A percentile compares a stretch with the other conserved stretches of the same genome.
Evolutionary conservation across 2,329 filamentous ascomycete genomes (phyloP).

Genomic region (Penicillium sp.): DNA sequence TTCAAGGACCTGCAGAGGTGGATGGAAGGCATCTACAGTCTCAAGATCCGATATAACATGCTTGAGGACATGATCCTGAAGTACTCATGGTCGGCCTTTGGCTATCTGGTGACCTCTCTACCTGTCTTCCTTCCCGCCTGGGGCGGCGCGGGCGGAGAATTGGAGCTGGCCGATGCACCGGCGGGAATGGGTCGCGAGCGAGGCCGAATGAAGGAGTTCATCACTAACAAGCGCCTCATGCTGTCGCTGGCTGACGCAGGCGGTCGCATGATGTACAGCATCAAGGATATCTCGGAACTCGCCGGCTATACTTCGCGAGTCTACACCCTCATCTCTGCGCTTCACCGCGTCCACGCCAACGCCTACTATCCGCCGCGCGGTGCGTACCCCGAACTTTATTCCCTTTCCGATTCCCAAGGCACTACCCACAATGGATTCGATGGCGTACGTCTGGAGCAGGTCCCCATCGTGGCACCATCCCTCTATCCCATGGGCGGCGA

Average conservation of each 20-base stretch:
- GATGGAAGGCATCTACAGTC: conserved; percentile 98
- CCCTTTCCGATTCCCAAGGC: conserved; percentile 84
- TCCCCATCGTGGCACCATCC: conserved; percentile 84
- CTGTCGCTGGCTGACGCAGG: conserved; percentile 93
- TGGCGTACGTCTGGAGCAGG: conserved; percentile 86
- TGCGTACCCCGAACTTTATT: conserved; percentile 74
- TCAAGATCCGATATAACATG: conserved; percentile 98
- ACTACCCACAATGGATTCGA: conserved; percentile 94
- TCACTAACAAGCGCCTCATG: conserved; percentile 98
- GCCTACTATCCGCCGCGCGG: conserved; percentile 72
- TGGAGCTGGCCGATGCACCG: conserved; percentile 57
- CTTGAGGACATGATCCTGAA: conserved; percentile 97
- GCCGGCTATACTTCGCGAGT: conserved; percentile 95
- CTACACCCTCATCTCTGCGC: conserved; percentile 89
- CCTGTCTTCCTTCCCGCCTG: conserved; percentile 93
- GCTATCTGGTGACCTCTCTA: conserved; percentile 87
- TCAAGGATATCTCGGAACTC: conserved; percentile 94
- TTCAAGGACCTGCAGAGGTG: conserved; percentile 90
- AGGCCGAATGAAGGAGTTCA: conserved; percentile 95
- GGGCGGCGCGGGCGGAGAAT: conserved; percentile 75
- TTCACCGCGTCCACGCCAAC: conserved; percentile 88
- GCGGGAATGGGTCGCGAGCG: conserved; percentile 58
- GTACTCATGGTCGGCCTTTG: conserved; percentile 97
- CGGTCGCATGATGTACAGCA: conserved; percentile 98
- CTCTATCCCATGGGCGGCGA: conserved; percentile 89